Base-by-base conservation (phyloP, 2,329 filamentous ascomycete species). In the Pestalotiopsis sp. region DNA sequence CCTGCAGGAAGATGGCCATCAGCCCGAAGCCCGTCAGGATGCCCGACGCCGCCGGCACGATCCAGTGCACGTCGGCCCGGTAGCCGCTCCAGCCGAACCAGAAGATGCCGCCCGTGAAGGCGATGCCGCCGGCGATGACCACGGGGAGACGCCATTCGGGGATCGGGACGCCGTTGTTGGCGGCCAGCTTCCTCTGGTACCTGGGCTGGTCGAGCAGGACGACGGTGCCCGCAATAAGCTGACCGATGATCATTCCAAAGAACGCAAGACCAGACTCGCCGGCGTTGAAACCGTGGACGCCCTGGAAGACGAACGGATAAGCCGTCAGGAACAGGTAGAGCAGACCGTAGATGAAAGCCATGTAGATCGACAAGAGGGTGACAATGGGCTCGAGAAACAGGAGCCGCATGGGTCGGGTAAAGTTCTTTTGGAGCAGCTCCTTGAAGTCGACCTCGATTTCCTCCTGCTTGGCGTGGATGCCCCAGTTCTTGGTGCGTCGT, bases 241-340 rank as follows among this genome's bases (percentile, higher is more conserved):
- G 88, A 61, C 93, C 93, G 9, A 85, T 75, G 65, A 96, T 88
- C 91, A 97, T 93, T 67, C 94, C 94, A 74, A 97, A 93, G 79
- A 94, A 97, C 4, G 93, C 90, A 4, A 97, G 85, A 1, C 94
- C 94, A 3, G 90, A 87, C 20, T 93, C 80, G 68, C 94, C 94
- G 1, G 85, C 75, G 41, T 82, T 88, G 82, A 95, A 91, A 72
- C 87, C 86, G 78, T 97, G 92, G 4, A 94, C 85, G 36, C 85
- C 83, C 70, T 91, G 84, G 81, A 96, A 97, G 62, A 97, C 92
- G 59, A 96, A 87, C 0, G 92, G 91, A 74, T 97, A 97, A 1
- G 93, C 92, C 0, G 93, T 95, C 66, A 97, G 85, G 83, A 96
- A 96, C 31, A 95, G 90, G 76, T 96, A 97, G 1, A 97, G 87